Conservation (phyloP, 2,329 filamentous ascomycete genomes). For the Macrophomina phaseolina region DNA sequence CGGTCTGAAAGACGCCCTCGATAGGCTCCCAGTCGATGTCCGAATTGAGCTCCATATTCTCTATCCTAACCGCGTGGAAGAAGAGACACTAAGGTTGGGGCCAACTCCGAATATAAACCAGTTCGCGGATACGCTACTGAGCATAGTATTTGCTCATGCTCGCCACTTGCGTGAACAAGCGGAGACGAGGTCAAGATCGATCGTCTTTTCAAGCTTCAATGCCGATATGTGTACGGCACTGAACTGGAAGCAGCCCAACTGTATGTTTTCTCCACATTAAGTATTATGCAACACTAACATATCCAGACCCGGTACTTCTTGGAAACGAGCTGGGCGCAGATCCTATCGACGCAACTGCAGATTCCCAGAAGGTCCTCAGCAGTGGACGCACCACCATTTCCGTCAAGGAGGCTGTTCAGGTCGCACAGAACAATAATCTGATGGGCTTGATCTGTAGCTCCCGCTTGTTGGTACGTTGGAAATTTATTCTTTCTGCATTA, state of each 20-base stretch:
- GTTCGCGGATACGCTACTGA: slow-evolving; percentile 83
- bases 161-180: slow-evolving; percentile 66
- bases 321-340: slow-evolving; percentile 87
- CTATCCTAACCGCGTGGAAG: slow-evolving; percentile 79
- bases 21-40: slow-evolving; percentile 75
- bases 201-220: slow-evolving; percentile 95
- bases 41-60: slow-evolving; percentile 92
- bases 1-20: slow-evolving; percentile 78
- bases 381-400: slow-evolving; percentile 79
- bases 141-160: slow-evolving; percentile 89
- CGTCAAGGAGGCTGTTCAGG: slow-evolving; percentile 92
- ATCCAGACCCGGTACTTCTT: slow-evolving; percentile 80
- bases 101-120: slow-evolving; percentile 82
- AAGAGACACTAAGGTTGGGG: slow-evolving; percentile 70
- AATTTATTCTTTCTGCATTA: slow-evolving; percentile 31
- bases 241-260: slow-evolving; percentile 99
- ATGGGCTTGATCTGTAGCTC: slow-evolving; percentile 96
- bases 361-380: slow-evolving; percentile 55
- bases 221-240: slow-evolving; percentile 87
- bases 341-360: slow-evolving; percentile 46
- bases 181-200: slow-evolving; percentile 76
- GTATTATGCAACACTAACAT: not conserved
- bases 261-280: slow-evolving; percentile 51
- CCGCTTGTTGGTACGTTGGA: slow-evolving; percentile 72
- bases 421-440: slow-evolving; percentile 94